Conservation (phyloP, 371 early-diverging fungal genomes). For the Syncephalastrum racemosum region DNA sequence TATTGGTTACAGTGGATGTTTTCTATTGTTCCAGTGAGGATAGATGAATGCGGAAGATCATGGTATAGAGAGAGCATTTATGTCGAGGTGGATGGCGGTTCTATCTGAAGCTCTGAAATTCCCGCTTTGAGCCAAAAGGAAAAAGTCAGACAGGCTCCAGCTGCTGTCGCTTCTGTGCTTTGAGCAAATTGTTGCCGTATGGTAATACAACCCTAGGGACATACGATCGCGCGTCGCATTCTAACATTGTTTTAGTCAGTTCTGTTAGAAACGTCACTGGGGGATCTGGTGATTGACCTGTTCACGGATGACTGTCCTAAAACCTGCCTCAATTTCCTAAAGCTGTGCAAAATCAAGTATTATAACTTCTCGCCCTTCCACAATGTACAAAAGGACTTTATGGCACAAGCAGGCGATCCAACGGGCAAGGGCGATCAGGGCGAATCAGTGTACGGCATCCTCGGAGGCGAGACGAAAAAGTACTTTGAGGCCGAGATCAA, state of each 20-base stretch:
- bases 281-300: constrained; percentile 94
- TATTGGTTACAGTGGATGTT: too few relatives aligned
- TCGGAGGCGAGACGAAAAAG: constrained; percentile 48
- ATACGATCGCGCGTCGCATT: too few relatives aligned
- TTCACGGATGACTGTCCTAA: constrained; percentile 74
- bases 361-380: constrained; percentile 90
- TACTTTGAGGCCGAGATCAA: constrained; percentile 86
- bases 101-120: too few relatives aligned
- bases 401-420: constrained; percentile 89
- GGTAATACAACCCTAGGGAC: too few relatives aligned
- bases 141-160: too few relatives aligned
- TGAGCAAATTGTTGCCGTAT: too few relatives aligned
- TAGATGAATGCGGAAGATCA: too few relatives aligned
- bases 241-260: constrained; percentile 50
- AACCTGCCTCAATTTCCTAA: constrained; percentile 86
- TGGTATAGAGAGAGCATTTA: too few relatives aligned
- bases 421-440: constrained; percentile 83
- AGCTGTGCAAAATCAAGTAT: constrained; percentile 92
- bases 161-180: too few relatives aligned
- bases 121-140: too few relatives aligned
- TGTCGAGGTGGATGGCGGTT: too few relatives aligned
- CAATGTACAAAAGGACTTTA: constrained; percentile 86
- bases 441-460: constrained; percentile 68
- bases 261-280: constrained; percentile 88
- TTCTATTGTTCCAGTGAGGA: too few relatives aligned